Conservation (phyloP, 2,329 filamentous ascomycete species). For the Botrytis aclada region DNA sequence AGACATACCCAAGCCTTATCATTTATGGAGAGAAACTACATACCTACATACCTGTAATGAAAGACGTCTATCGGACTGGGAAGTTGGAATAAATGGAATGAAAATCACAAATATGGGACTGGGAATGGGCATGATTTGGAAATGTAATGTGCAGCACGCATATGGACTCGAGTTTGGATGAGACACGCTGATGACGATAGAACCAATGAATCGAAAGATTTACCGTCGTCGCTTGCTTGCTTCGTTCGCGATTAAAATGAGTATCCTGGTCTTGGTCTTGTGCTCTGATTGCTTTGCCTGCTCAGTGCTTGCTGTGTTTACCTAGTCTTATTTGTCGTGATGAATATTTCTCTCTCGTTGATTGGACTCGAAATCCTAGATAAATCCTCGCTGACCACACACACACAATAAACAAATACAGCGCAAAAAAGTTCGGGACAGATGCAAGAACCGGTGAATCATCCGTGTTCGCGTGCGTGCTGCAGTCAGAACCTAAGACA, state of each 20-base stretch:
- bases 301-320: no score
- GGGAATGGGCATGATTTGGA: not conserved
- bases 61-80: not conserved
- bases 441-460: not conserved
- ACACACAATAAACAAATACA: no score
- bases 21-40: not conserved
- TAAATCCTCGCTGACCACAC: no score
- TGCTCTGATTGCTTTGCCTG: not conserved
- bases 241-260: not conserved
- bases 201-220: not conserved
- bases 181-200: not conserved
- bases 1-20: not conserved
- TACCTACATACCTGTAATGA: not conserved
- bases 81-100: no score
- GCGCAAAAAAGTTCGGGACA: not conserved
- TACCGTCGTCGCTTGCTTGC: not conserved
- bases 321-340: not conserved
- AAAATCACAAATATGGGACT: not conserved
- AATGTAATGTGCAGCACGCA: not conserved
- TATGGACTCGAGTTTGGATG: not conserved
- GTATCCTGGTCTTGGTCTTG: not conserved
- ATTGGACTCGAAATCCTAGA: not conserved
- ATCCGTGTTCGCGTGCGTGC: not conserved
- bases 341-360: not conserved
- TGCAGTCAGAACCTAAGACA: conserved; percentile 1